These are phyloP conservation scores for Daldinia concentrica DNA, from an alignment of 495 filamentous ascomycete genomes.

Conservation along the genomic window DNA sequence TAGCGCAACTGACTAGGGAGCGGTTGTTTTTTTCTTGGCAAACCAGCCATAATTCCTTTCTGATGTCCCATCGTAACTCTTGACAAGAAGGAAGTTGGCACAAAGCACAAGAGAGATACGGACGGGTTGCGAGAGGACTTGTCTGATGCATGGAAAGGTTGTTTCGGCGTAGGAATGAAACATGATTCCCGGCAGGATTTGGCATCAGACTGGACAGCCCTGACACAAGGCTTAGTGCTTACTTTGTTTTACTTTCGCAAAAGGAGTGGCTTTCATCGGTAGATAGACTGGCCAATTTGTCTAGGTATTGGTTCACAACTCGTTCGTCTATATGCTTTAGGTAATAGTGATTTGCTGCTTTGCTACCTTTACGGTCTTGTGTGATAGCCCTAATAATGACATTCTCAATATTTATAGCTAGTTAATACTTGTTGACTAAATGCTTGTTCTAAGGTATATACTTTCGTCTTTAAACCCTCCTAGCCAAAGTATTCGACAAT, in stretches of 20 bases:
- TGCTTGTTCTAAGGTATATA: neutral
- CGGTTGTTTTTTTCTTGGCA: conserved; percentile 28
- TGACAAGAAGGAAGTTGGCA: conserved; percentile 36
- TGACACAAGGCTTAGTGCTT: conserved; percentile 29
- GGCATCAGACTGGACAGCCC: conserved; percentile 40
- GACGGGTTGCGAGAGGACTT: conserved; percentile 25
- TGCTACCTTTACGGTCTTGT: neutral
- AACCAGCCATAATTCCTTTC: conserved; percentile 30
- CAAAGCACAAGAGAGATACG: conserved; percentile 36
- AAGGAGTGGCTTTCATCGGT: conserved; percentile 40
- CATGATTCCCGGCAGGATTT: conserved; percentile 36
- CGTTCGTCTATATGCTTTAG: neutral
- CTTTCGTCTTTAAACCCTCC: neutral
- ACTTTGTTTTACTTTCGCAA: conserved; percentile 35
- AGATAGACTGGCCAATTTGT: conserved; percentile 49
- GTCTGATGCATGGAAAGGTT: conserved; percentile 47
- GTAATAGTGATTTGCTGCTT: conserved; percentile 17
- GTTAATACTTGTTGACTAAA: neutral
- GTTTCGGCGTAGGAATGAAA: conserved; percentile 46
- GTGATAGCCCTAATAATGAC: neutral
- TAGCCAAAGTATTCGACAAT: neutral
- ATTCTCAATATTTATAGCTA: neutral
- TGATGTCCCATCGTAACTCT: conserved; percentile 31
- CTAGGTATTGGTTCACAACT: conserved; percentile 36
- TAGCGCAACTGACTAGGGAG: conserved; percentile 6